phyloP scores from a whole-genome alignment of 2,329 filamentous ascomycete species.

The Epichloe typhina region DNA sequence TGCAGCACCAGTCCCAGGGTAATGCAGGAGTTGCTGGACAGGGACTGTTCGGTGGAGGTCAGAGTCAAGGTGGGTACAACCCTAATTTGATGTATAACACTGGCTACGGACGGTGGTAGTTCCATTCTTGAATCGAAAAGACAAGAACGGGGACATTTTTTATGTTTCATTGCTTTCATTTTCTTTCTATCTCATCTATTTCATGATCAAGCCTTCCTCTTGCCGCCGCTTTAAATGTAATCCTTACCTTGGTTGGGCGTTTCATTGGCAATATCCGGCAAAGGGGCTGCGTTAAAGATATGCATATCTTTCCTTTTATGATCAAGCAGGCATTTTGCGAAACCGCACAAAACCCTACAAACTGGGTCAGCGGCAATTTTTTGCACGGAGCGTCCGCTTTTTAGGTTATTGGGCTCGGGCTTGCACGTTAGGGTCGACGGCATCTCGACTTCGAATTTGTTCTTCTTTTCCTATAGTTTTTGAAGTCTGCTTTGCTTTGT shows the following conservation, averaged over 20 bases:
- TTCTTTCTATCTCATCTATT: constrained; percentile 4
- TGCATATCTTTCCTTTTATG: constrained; percentile 12
- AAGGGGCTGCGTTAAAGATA: constrained; percentile 14
- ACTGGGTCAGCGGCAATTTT: constrained; percentile 14
- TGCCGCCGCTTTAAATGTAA: constrained; percentile 7
- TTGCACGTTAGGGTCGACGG: constrained; percentile 8
- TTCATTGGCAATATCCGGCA: constrained; percentile 14
- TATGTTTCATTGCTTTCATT: constrained; percentile 10
- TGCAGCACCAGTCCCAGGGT: constrained; percentile 77
- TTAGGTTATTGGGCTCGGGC: constrained; percentile 10
- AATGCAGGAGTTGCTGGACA: constrained; percentile 63
- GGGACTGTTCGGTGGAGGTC: constrained; percentile 78
- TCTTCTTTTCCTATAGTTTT: constrained; percentile 6
- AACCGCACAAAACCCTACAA: constrained; percentile 12
- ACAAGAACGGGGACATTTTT: constrained; percentile 3
- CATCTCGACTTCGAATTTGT: constrained; percentile 3
- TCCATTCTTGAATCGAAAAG: constrained; percentile 3
- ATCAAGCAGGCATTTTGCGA: constrained; percentile 20
- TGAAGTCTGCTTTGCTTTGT: constrained; percentile 5
- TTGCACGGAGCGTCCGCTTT: constrained; percentile 19
- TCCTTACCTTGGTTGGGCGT: constrained; percentile 13
- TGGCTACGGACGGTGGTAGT: constrained; percentile 56
- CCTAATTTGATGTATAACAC: constrained; percentile 71
- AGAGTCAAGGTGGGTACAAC: constrained; percentile 91
- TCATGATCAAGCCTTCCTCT: constrained; percentile 11